A percentile compares a stretch with the other conserved stretches of the same genome.
phyloP scores from a whole-genome alignment of 2,329 filamentous ascomycete genomes.

The Sporothrix globosa region DNA sequence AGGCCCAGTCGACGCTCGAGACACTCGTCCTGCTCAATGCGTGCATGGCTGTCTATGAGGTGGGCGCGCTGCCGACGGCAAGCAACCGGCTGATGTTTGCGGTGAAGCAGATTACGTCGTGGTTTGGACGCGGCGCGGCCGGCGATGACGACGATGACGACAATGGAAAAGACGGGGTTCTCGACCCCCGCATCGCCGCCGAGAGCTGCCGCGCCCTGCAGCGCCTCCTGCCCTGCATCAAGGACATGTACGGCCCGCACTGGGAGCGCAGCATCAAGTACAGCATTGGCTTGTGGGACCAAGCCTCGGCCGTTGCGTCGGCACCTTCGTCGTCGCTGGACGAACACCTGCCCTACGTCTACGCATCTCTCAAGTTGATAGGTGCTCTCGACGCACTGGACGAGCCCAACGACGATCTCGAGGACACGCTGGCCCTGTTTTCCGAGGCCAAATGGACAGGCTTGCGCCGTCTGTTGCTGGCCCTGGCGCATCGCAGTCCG shows the following conservation, averaged over 20 bases:
- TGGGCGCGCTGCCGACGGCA: conserved; percentile 58
- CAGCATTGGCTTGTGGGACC: conserved; percentile 61
- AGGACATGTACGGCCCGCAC: conserved; percentile 83
- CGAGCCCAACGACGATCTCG: conserved; percentile 82
- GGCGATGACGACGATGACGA: conserved; percentile 45
- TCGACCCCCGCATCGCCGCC: conserved; percentile 51
- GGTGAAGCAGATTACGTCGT: conserved; percentile 74
- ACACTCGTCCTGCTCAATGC: conserved; percentile 59
- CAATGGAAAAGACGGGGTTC: not conserved
- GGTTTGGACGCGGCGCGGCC: conserved; percentile 57
- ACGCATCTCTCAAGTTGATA: conserved; percentile 74
- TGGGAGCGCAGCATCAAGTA: conserved; percentile 71
- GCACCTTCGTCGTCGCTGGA: conserved; percentile 50
- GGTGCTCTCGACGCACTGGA: conserved; percentile 64
- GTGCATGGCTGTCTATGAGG: conserved; percentile 56
- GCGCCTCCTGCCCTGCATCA: conserved; percentile 70
- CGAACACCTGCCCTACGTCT: conserved; percentile 62
- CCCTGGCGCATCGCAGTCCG: conserved; percentile 18
- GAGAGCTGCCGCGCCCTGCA: conserved; percentile 61
- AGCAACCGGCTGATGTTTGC: conserved; percentile 79
- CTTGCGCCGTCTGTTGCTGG: conserved; percentile 53
- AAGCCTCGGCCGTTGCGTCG: conserved; percentile 41
- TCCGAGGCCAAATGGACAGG: conserved; percentile 59
- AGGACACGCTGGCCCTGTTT: conserved; percentile 70
- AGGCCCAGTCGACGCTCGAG: conserved; percentile 50